These are phyloP conservation scores for Corylus americana DNA, from an alignment of 306 rosid species.

Conservation along the genomic window DNA sequence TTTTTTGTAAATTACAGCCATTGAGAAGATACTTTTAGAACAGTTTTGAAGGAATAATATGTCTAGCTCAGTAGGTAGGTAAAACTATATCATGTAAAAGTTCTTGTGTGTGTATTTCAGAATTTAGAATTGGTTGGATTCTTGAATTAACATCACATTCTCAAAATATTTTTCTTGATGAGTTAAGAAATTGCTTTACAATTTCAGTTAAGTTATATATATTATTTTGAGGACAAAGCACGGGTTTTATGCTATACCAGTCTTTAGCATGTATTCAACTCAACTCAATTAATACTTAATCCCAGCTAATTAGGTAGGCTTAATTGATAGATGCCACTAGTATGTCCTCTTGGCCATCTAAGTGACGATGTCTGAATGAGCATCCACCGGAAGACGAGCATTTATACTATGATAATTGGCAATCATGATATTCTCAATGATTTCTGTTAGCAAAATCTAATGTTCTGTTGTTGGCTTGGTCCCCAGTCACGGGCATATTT, in stretches of 20 bases:
- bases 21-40: slow-evolving; percentile 44
- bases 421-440: no score
- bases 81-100: slow-evolving; percentile 1
- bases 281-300: not conserved
- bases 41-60: slow-evolving; percentile 66
- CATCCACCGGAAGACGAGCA: no score
- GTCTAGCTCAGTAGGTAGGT: slow-evolving; percentile 63
- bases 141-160: not conserved
- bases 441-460: no score
- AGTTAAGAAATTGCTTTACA: not conserved
- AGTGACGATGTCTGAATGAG: no score
- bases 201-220: not conserved
- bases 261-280: not conserved
- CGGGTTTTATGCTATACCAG: no score
- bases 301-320: no score
- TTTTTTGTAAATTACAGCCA: slow-evolving; percentile 50
- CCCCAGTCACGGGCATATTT: no score
- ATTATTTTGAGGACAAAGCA: no score
- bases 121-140: not conserved
- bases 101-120: not conserved
- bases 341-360: no score
- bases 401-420: no score
- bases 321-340: no score
- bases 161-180: not conserved
- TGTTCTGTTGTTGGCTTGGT: no score